A percentile compares a stretch with the other conserved stretches of the same genome.
phyloP scores from a whole-genome alignment of 352 stramenopile species.

The Hyaloperonospora brassicae region DNA sequence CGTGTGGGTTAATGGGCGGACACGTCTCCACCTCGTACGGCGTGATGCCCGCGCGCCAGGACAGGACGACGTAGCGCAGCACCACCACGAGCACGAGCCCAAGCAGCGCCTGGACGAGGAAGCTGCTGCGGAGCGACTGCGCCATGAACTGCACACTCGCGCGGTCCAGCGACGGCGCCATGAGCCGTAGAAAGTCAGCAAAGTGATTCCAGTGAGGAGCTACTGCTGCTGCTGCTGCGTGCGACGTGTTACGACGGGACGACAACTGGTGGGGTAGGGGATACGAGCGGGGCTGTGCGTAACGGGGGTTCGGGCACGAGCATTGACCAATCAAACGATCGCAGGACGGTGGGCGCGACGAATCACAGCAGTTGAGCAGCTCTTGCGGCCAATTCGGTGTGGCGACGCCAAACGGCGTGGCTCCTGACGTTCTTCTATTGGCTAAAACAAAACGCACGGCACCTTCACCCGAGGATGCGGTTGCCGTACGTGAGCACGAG shows the following conservation, averaged over 20 bases:
- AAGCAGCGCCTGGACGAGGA: conserved; percentile 56
- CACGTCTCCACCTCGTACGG: conserved; percentile 67
- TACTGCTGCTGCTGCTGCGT: no score
- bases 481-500: conserved; percentile 71
- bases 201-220: no score
- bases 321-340: conserved; percentile 11
- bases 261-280: no score
- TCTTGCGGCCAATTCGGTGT: not conserved
- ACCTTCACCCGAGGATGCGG: conserved; percentile 38
- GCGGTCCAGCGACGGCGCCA: conserved; percentile 53
- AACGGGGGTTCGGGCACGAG: not conserved
- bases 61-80: conserved; percentile 51
- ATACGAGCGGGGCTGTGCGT: not conserved
- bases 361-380: not conserved
- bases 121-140: conserved; percentile 50
- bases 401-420: not conserved
- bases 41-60: conserved; percentile 42
- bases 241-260: no score
- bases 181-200: conserved; percentile 9
- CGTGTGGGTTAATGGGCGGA: conserved; percentile 64
- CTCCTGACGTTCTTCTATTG: no score
- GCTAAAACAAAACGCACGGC: no score
- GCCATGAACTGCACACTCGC: conserved; percentile 57
- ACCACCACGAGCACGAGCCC: conserved; percentile 45
- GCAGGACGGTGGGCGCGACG: not conserved